These are phyloP conservation scores for Mychonastes homosphaera DNA, from an alignment of 139 green algal species.

Conservation along the genomic window DNA sequence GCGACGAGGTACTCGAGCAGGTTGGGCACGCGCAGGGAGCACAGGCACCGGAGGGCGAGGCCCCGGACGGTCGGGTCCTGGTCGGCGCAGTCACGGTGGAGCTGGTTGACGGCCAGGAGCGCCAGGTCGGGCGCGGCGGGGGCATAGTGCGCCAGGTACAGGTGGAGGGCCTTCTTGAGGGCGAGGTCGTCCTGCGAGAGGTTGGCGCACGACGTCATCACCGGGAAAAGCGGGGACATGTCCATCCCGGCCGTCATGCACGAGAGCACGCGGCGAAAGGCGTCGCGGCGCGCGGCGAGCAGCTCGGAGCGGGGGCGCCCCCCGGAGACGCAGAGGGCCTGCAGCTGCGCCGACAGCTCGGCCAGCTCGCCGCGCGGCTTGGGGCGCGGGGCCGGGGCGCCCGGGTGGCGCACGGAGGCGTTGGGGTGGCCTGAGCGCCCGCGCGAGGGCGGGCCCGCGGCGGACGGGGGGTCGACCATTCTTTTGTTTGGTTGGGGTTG, in stretches of 20 bases:
- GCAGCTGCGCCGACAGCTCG: constrained; percentile 32
- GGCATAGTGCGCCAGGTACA: constrained; percentile 80
- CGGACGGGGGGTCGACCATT: too few species aligned
- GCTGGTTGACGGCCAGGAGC: constrained; percentile 77
- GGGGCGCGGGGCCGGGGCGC: neutral
- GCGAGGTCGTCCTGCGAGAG: constrained; percentile 64
- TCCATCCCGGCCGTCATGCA: constrained; percentile 93
- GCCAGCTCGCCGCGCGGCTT: constrained; percentile 42
- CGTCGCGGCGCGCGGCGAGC: constrained; percentile 31
- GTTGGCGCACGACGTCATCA: constrained; percentile 54
- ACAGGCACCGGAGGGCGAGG: constrained; percentile 84
- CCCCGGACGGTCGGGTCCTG: constrained; percentile 85
- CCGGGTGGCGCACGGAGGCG: too few species aligned
- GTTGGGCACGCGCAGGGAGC: constrained; percentile 77
- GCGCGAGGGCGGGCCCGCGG: too few species aligned
- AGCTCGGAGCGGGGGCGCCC: constrained; percentile 38
- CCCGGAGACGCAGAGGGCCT: constrained; percentile 35
- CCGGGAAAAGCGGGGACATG: constrained; percentile 78
- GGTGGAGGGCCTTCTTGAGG: constrained; percentile 97
- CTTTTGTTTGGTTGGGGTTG: too few species aligned
- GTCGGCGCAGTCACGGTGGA: constrained; percentile 79
- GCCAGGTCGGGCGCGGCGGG: constrained; percentile 66
- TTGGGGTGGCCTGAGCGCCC: too few species aligned
- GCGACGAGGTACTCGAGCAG: constrained; percentile 88
- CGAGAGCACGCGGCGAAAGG: constrained; percentile 63